Percentiles rank a stretch among this genome's conserved stretches.
Conservation (phyloP, 1,284 basidiomycete genomes). For the Boletus semigastroideus region DNA sequence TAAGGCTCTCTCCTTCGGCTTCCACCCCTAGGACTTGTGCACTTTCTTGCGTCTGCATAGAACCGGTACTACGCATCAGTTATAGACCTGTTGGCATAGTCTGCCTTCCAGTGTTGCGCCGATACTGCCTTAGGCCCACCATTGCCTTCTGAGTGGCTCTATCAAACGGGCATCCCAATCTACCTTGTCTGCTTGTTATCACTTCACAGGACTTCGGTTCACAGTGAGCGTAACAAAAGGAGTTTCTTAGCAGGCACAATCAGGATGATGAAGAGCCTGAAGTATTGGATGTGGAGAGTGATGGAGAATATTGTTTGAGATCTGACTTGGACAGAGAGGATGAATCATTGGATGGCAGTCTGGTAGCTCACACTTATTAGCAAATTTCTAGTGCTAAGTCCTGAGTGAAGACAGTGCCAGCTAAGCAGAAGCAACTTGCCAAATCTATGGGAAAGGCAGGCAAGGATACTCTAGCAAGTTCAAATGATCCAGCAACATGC, state of each 20-base stretch:
- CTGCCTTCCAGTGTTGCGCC: no score
- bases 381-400: neutral
- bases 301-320: neutral
- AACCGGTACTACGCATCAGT: no score
- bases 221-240: no score
- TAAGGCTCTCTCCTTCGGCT: no score
- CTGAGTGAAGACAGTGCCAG: neutral
- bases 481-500: neutral
- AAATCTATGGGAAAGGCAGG: neutral
- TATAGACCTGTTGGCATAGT: no score
- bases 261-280: neutral
- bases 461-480: neutral
- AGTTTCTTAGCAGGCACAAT: neutral
- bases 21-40: no score
- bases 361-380: neutral
- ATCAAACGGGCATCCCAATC: no score
- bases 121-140: no score
- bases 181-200: no score
- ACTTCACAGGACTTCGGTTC: no score
- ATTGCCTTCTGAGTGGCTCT: no score
- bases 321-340: neutral
- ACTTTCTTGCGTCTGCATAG: no score
- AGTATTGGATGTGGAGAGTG: neutral
- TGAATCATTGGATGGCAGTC: neutral
- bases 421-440: neutral